Evolutionary conservation across 768 basidiomycete species (phyloP).

Genomic region (Grammothele lineata): DNA sequence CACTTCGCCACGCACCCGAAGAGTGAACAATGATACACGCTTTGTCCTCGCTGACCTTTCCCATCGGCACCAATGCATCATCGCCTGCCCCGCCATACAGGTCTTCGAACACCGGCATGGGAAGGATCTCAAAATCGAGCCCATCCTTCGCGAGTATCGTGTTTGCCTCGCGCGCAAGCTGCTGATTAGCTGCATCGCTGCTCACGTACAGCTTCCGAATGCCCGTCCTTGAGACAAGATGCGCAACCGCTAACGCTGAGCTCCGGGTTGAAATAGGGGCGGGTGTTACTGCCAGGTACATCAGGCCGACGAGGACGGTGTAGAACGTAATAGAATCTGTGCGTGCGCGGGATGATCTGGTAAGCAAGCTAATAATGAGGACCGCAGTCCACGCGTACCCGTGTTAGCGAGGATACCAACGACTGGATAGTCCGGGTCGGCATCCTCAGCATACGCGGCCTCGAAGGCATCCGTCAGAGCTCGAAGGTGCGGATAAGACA

Average conservation of each 20-base stretch:
- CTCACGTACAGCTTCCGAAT: conserved; percentile 21
- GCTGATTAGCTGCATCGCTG: conserved; percentile 15
- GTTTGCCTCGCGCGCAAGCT: conserved; percentile 15
- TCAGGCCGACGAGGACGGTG: conserved; percentile 13
- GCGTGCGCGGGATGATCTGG: not conserved
- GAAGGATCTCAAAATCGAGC: conserved; percentile 1
- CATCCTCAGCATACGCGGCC: conserved; percentile 2
- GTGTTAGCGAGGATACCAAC: conserved; percentile 21
- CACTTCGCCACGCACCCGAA: conserved; percentile 14
- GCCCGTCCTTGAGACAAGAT: conserved; percentile 27
- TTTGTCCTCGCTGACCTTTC: not conserved
- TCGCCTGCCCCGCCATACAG: conserved; percentile 9
- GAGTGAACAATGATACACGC: conserved; percentile 24
- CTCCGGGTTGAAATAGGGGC: conserved; percentile 34
- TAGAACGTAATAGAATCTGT: conserved; percentile 22
- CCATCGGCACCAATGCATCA: not conserved
- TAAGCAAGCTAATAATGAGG: too few relatives aligned
- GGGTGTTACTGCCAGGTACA: conserved; percentile 16
- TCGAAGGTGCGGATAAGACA: conserved; percentile 13
- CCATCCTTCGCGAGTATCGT: conserved; percentile 5
- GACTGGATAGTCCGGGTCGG: conserved; percentile 14
- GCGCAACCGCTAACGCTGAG: conserved; percentile 31
- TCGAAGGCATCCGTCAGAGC: conserved; percentile 2
- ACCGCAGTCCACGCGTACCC: not conserved
- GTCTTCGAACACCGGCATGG: conserved; percentile 17